Conservation (phyloP, 805 yeast species). For the Hanseniaspora guilliermondii region DNA sequence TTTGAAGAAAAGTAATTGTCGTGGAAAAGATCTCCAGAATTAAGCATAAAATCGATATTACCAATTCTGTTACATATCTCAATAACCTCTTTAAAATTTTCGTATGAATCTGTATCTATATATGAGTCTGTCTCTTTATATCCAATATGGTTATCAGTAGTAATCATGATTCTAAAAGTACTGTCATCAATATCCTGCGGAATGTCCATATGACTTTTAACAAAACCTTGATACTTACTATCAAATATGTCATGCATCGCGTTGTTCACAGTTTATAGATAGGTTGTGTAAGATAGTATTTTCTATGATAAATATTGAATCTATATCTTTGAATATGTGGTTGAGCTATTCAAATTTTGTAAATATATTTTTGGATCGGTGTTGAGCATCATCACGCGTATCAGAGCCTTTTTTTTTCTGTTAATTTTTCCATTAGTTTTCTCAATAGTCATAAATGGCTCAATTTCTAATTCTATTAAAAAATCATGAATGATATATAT, state of each 20-base stretch:
- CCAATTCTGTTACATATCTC: constrained; percentile 39
- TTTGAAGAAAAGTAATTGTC: constrained; percentile 61
- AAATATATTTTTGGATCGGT: too few relatives aligned
- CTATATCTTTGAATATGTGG: not conserved
- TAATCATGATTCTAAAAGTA: constrained; percentile 64
- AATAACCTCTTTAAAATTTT: constrained; percentile 74
- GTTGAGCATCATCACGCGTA: too few relatives aligned
- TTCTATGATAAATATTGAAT: not conserved
- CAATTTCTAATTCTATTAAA: not conserved
- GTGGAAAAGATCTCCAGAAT: constrained; percentile 90
- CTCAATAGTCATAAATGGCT: too few relatives aligned
- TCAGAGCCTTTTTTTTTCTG: too few relatives aligned
- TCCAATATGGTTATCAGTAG: constrained; percentile 96
- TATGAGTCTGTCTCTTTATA: constrained; percentile 81
- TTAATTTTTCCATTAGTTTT: too few relatives aligned
- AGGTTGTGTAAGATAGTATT: not conserved
- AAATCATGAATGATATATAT: too few relatives aligned
- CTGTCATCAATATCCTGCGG: constrained; percentile 31
- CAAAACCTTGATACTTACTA: not conserved
- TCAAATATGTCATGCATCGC: not conserved
- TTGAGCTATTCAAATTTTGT: not conserved
- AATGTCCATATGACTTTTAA: not conserved
- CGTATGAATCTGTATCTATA: constrained; percentile 81
- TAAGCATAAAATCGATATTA: constrained; percentile 80
- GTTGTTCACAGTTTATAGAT: not conserved